A percentile compares a stretch with the other conserved stretches of the same genome.
phyloP scores from a whole-genome alignment of 345 rosid species.

The Rhodamnia argentea region DNA sequence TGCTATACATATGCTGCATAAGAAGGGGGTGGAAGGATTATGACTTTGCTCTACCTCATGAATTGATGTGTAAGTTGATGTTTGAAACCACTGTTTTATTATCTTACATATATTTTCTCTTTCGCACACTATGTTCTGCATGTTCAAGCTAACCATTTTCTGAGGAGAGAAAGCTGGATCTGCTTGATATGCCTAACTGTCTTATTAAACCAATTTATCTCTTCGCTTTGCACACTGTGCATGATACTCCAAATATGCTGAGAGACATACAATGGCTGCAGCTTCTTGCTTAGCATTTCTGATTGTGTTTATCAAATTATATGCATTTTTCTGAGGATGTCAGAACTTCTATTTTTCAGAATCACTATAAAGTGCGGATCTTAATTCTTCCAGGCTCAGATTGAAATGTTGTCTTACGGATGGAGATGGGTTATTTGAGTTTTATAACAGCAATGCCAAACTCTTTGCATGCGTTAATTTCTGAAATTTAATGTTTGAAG shows the following conservation, averaged over 20 bases:
- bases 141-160: background rate
- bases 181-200: background rate
- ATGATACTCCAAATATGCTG: background rate
- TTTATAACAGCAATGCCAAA: background rate
- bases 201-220: background rate
- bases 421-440: background rate
- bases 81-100: background rate
- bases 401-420: background rate
- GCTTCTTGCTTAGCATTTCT: background rate
- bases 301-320: background rate
- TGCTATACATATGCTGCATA: constrained; percentile 49
- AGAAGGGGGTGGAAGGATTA: constrained; percentile 73
- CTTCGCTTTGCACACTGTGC: background rate
- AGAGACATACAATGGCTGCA: background rate
- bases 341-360: background rate
- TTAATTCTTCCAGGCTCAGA: background rate
- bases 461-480: background rate
- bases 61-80: constrained; percentile 64
- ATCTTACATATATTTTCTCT: background rate
- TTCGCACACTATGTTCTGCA: background rate
- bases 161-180: background rate
- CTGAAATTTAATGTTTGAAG: background rate
- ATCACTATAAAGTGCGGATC: background rate
- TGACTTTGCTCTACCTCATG: constrained; percentile 92
- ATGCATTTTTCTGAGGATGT: background rate